Evolutionary conservation across 306 rosid genomes (phyloP), one percentile per base, ranked within the genome.

Genomic region (Hippophae tibetana): DNA sequence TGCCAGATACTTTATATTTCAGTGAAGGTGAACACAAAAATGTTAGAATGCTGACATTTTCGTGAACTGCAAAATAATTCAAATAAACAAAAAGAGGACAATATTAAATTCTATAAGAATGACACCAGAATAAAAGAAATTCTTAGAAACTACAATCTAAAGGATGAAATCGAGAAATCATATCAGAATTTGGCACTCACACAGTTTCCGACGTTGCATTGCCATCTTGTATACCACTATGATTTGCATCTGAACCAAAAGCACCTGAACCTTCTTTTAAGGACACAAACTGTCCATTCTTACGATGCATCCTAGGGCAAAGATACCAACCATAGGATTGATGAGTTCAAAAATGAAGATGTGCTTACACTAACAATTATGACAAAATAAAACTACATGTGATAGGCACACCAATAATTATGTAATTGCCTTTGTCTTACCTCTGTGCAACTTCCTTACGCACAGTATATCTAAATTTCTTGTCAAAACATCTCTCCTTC

Each of bases 231-330:
- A 49, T 68, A 68, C 72, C 61, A 74, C 70, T 78, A 56, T 60
- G 74, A 41, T 79, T 66, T 40, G 80, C 80, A 58, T 82, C 86
- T 82, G 81, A 84, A 66, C 61, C 75, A 59, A 94, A 84, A 74
- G 82, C 66, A 57, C 85, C 79, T 46, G 95, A 78, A 75, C 66
- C 68, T 71, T 78, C 86, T 75, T 86, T 86, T 64, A 78, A 47
- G 8, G 97, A 86, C 62, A 94, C 94, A 77, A 88, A 88, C 56
- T 88, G 94, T 43, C 96, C 96, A 74, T 85, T 88, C 69, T 84
- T 85, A 51, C 96, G 79, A 66, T 85, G 95, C 97, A 90, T 90
- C 87, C 97, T 90, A 65, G 62, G 47, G 80, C 67, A 56, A 63
- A 68, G 53, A 59, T 40, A 57, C 56, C 38, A 61, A 50, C 10